A percentile compares a stretch with the other conserved stretches of the same genome.
Conservation (phyloP, 768 basidiomycete genomes). For the Leccinum disarticulatum region DNA sequence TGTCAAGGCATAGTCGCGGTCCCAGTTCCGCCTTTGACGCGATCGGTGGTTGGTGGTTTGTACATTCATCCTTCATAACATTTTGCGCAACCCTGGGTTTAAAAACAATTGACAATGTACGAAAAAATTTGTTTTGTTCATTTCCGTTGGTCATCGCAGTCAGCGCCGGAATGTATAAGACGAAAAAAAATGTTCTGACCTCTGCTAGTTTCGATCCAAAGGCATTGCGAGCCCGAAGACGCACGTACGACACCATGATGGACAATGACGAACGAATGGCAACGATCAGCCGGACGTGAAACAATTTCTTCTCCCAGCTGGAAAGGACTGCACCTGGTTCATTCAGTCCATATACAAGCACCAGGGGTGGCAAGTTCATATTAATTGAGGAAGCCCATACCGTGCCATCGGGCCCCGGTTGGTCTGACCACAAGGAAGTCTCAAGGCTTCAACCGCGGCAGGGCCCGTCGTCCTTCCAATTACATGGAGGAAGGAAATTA, state of each 20-base stretch:
- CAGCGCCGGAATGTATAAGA: constrained; percentile 18
- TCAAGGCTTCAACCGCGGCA: constrained; percentile 26
- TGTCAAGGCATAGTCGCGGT: background rate
- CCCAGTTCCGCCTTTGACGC: background rate
- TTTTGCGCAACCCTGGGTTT: constrained; percentile 17
- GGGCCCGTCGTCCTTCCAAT: background rate
- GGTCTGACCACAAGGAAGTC: constrained; percentile 24
- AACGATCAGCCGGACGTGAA: constrained; percentile 12
- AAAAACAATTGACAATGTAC: constrained; percentile 5
- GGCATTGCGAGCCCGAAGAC: background rate
- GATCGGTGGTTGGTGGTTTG: constrained; percentile 16
- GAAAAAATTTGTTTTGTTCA: constrained; percentile 31
- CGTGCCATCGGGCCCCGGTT: constrained; percentile 4
- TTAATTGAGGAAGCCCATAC: constrained; percentile 21
- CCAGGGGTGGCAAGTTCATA: constrained; percentile 14
- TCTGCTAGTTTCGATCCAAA: constrained; percentile 8
- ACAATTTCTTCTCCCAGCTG: constrained; percentile 9
- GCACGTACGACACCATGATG: background rate
- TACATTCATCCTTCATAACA: constrained; percentile 3
- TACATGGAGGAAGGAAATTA: constrained; percentile 16
- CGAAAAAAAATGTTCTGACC: constrained; percentile 17
- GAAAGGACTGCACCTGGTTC: constrained; percentile 1
- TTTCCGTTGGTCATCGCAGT: constrained; percentile 27
- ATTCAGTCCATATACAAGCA: background rate
- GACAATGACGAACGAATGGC: constrained; percentile 21